These are phyloP conservation scores for Claviceps purpurea DNA, from an alignment of 2,329 filamentous ascomycete species.

Conservation along the genomic window DNA sequence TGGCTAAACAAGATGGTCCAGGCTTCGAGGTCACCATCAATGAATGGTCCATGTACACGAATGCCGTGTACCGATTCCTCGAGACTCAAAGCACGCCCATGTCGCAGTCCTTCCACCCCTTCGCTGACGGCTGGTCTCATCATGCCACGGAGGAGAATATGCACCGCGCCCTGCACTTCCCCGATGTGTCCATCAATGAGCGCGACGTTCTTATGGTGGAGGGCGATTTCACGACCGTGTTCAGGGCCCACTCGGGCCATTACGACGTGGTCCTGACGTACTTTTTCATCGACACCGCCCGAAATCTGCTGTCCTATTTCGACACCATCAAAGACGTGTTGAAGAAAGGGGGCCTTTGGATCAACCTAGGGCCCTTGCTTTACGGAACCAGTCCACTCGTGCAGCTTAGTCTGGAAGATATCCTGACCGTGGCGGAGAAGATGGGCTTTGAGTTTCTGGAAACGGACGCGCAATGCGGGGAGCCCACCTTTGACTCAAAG, in stretches of 20 bases:
- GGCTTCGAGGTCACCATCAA: slow-evolving; percentile 40
- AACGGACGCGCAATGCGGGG: slow-evolving; percentile 25
- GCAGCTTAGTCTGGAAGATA: slow-evolving; percentile 41
- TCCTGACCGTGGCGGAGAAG: slow-evolving; percentile 30
- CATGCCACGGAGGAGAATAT: slow-evolving; percentile 35
- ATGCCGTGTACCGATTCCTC: slow-evolving; percentile 37
- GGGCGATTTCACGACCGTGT: slow-evolving; percentile 39
- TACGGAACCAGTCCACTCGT: slow-evolving; percentile 42
- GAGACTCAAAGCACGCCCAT: slow-evolving; percentile 16
- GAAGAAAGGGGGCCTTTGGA: slow-evolving; percentile 34
- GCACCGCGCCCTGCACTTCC: slow-evolving; percentile 31
- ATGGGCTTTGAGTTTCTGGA: slow-evolving; percentile 40
- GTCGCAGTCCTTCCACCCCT: slow-evolving; percentile 30
- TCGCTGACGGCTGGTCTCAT: slow-evolving; percentile 43
- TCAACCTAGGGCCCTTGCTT: slow-evolving; percentile 42
- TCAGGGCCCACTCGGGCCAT: slow-evolving; percentile 12
- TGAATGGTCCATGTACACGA: slow-evolving; percentile 47
- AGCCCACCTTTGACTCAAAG: slow-evolving; percentile 24
- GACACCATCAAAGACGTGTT: slow-evolving; percentile 38
- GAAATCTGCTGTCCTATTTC: slow-evolving; percentile 40
- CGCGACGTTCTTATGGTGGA: slow-evolving; percentile 34
- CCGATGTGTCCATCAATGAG: slow-evolving; percentile 23
- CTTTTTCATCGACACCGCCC: slow-evolving; percentile 49
- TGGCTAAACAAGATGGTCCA: slow-evolving; percentile 5
- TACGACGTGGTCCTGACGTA: slow-evolving; percentile 41